phyloP scores from a whole-genome alignment of 371 early-diverging fungal species.

The Mortierella sp. region DNA sequence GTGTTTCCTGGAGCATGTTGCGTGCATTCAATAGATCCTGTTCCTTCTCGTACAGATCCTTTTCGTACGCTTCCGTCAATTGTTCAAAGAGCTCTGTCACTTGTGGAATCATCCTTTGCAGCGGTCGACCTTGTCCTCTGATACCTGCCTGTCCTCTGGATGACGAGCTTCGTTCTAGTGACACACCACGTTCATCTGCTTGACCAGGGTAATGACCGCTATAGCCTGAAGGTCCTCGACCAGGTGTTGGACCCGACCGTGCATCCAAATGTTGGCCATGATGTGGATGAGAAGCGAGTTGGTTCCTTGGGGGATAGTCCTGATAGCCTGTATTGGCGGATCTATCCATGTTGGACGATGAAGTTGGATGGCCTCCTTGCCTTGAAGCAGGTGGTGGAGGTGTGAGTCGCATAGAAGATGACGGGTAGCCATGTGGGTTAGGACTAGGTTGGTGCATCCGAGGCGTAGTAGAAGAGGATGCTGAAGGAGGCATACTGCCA shows the following conservation, averaged over 20 bases:
- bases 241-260: conserved; percentile 1
- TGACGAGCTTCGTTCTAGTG: conserved; percentile 2
- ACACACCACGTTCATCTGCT: background rate
- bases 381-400: conserved; percentile 2
- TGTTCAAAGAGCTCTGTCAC: conserved; percentile 52
- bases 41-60: conserved; percentile 65
- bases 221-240: conserved; percentile 10
- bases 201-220: background rate
- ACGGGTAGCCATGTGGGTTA: conserved; percentile 11
- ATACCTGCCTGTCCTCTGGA: background rate
- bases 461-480: conserved; percentile 7
- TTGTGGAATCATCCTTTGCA: conserved; percentile 40
- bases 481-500: conserved; percentile 19
- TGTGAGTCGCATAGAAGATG: conserved; percentile 14
- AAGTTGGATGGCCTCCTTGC: conserved; percentile 10
- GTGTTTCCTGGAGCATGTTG: conserved; percentile 39
- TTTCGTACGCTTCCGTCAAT: conserved; percentile 51
- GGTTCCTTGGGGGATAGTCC: conserved; percentile 15
- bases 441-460: conserved; percentile 17
- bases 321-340: conserved; percentile 12
- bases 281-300: conserved; percentile 16
- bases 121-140: conserved; percentile 10
- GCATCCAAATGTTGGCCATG: conserved; percentile 4
- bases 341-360: conserved; percentile 19
- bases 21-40: conserved; percentile 62